These are phyloP conservation scores for Sporothrix pallida DNA, from an alignment of 2,329 filamentous ascomycete species.

Conservation along the genomic window DNA sequence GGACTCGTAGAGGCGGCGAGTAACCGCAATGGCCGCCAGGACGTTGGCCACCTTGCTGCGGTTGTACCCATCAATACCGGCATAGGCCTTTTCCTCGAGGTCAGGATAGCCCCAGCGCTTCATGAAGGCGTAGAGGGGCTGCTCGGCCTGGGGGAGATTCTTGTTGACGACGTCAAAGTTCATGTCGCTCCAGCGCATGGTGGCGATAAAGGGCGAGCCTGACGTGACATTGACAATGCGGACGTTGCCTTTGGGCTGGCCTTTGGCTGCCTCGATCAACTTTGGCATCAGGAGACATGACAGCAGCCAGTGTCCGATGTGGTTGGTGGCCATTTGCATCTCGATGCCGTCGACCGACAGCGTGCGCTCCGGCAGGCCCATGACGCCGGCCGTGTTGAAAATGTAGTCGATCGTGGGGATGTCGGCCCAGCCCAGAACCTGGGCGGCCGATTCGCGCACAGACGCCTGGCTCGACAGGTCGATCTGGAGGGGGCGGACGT, in stretches of 20 bases:
- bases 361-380: conserved; percentile 44
- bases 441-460: conserved; percentile 46
- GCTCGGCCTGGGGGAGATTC: conserved; percentile 48
- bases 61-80: conserved; percentile 51
- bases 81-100: conserved; percentile 44
- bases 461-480: conserved; percentile 49
- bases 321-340: conserved; percentile 55
- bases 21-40: conserved; percentile 51
- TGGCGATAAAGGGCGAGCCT: conserved; percentile 32
- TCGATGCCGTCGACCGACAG: conserved; percentile 52
- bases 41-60: conserved; percentile 61
- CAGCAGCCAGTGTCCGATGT: conserved; percentile 57
- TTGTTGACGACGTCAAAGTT: conserved; percentile 45
- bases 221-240: conserved; percentile 51
- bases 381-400: conserved; percentile 52
- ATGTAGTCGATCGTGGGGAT: conserved; percentile 46
- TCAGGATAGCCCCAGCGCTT: conserved; percentile 45
- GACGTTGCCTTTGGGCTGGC: conserved; percentile 38
- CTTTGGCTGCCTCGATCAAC: conserved; percentile 45
- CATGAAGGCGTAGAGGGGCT: conserved; percentile 38
- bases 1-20: too few species aligned
- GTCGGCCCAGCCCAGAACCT: conserved; percentile 43
- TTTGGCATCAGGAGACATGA: conserved; percentile 55
- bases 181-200: conserved; percentile 50
- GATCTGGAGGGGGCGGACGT: conserved; percentile 44